phyloP scores from a whole-genome alignment of 1,139 yeast genomes.

The Geotrichum restrictum region DNA sequence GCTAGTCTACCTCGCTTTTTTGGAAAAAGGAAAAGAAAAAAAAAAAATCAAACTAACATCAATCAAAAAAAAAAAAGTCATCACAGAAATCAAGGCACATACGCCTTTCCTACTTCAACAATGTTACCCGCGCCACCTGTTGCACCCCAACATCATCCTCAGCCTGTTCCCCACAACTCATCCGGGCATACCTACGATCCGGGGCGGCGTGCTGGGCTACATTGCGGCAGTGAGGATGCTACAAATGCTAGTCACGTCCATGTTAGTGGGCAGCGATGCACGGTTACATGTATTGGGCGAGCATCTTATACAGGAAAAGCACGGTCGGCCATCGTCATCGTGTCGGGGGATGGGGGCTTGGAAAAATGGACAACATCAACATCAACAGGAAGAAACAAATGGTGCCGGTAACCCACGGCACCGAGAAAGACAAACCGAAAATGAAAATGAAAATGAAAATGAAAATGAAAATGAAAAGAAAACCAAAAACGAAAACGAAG shows the following conservation, averaged over 20 bases:
- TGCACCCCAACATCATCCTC: constrained; percentile 13
- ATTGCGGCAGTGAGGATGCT: constrained; percentile 16
- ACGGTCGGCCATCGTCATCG: not conserved
- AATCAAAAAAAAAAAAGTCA: too few relatives aligned
- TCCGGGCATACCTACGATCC: constrained; percentile 16
- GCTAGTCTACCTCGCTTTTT: too few relatives aligned
- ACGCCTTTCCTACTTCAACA: constrained; percentile 18
- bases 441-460: too few relatives aligned
- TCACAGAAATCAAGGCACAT: constrained; percentile 9
- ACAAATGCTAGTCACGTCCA: constrained; percentile 16
- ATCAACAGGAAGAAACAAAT: too few relatives aligned
- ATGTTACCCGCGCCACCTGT: constrained; percentile 4
- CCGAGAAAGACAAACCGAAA: too few relatives aligned
- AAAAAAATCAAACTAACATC: too few relatives aligned
- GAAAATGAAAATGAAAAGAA: too few relatives aligned
- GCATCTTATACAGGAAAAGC: constrained; percentile 11
- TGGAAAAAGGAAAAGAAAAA: too few relatives aligned
- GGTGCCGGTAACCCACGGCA: too few relatives aligned
- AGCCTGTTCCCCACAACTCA: constrained; percentile 16
- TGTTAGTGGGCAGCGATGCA: constrained; percentile 22
- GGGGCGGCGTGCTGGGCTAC: constrained; percentile 19
- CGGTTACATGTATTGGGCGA: constrained; percentile 15
- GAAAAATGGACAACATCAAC: too few relatives aligned
- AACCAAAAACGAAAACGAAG: too few relatives aligned
- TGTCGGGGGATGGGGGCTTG: not conserved